Base-by-base conservation (phyloP, 345 rosid genomes). In the Turritis glabra region DNA sequence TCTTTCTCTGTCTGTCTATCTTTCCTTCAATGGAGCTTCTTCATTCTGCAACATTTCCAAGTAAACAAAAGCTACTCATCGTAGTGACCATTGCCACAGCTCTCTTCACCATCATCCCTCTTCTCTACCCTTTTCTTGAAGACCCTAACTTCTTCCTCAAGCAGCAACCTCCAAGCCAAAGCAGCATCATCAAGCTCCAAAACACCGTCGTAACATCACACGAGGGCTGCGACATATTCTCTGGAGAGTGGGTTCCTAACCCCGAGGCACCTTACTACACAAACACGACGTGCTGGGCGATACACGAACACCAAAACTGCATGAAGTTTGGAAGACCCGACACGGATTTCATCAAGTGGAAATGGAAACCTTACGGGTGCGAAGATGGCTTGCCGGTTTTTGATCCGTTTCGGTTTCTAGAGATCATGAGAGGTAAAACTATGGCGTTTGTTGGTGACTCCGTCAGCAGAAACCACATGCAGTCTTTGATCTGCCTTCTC, bases 291-390 rank as follows among this genome's bases (percentile, higher is more conserved):
- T 94, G 98, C 37, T 89, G 97, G 95, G 97, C 97, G 0, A 94
- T 94, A 52, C 97, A 94, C n/a, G 95, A 91, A 76, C 91, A 94
- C 64, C 98, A 94, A 72, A 91, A 94, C 76, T 94, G 98, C 85
- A 85, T 89, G 86, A 94, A 84, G 77, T 89, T 89, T 60, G 98
- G 96, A 19, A 80, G 93, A 50, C 95, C 93, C 0, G 98, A 94
- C 40, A 18, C 77, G 0, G 97, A 80, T 19, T 94, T 88, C 76
- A 66, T 85, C 80, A 80, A 84, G 61, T 93, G 97, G 98, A 85
- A 84, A 43, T 93, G 98, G 98, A 87, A 81, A 68, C 96, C 98
- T 1, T 77, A 87, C 51, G 95, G 84, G 0, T 94, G 97, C 6
- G 60, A 35, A 70, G 59, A 70, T 29, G 89, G 75, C 52, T 77